Base-by-base conservation (phyloP, 345 rosid species). In the Psidium friedrichsthalianum region DNA sequence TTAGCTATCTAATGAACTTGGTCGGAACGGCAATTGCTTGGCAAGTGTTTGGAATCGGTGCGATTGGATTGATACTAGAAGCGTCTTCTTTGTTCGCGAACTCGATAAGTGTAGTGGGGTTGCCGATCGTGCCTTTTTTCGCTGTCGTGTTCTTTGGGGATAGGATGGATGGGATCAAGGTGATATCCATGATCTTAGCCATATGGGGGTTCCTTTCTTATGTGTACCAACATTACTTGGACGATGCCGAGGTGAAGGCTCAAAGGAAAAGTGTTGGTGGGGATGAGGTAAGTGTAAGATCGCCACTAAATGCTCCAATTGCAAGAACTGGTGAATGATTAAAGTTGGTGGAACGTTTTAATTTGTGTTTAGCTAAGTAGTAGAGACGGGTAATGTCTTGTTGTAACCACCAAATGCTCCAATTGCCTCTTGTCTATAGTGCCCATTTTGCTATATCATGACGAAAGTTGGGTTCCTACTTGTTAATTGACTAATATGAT, bases 181-280 rank as follows among this genome's bases (percentile, higher is more conserved):
- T 49, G 9, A 56, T 89, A 22, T 84, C 93, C 14, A 83, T 92
- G 88, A 74, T 88, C 49, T 52, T 91, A 85, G 92, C 92, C 56
- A 51, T 90, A 14, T 90, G 91, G 94, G 94, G 92, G 10, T 91
- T 91, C 56, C 13, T 88, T 61, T 91, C 92, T 1, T 92, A 89
- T 83, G 84, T 82, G 13, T 91, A 89, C 87, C 93, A 91, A 84
- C 89, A 91, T 24, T 90, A 90, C 42, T 54, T 88, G 12, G 92
- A 89, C 42, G 86, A 86, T 27, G 27, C 13, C 6, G 56, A 86
- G 40, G 25, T 58, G 40, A 84, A 84, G 74, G 32, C 6, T 59
- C 78, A 61, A 18, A 82, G 82, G 10, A 56, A 42, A 14, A 76
- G 55, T 24, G 36, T 25, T 81, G 55, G 80, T 69, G 47, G 25